Evolutionary conservation across 306 rosid species (phyloP).

Genomic region (Quillaja saponaria): DNA sequence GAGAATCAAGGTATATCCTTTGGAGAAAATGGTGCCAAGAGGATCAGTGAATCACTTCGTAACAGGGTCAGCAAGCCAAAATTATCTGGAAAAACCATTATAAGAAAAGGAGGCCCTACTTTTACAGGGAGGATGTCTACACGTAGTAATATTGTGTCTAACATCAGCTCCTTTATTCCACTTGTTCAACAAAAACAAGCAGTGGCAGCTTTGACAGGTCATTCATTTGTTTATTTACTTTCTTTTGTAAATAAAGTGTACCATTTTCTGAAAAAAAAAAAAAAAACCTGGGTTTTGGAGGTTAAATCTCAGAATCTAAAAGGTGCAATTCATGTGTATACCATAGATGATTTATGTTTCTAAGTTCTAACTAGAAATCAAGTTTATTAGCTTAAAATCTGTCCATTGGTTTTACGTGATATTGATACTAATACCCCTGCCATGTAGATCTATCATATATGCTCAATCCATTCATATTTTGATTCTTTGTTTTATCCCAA

Average conservation of each 20-base stretch:
- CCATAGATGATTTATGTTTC: too few species aligned
- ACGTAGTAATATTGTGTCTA: slow-evolving; percentile 68
- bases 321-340: background rate
- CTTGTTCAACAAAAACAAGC: slow-evolving; percentile 92
- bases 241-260: slow-evolving; percentile 1
- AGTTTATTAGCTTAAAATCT: too few species aligned
- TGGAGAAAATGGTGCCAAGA: slow-evolving; percentile 52
- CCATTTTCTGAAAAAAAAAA: too few species aligned
- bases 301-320: slow-evolving; percentile 6
- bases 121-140: slow-evolving; percentile 46
- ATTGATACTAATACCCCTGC: too few species aligned
- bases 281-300: slow-evolving; percentile 16
- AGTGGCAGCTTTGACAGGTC: slow-evolving; percentile 70
- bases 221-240: background rate
- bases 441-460: too few species aligned
- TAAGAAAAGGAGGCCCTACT: slow-evolving; percentile 45
- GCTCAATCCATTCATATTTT: too few species aligned
- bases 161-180: slow-evolving; percentile 82
- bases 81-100: slow-evolving; percentile 55
- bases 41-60: slow-evolving; percentile 47
- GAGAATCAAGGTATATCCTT: slow-evolving; percentile 49
- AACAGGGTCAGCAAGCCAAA: slow-evolving; percentile 53
- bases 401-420: too few species aligned
- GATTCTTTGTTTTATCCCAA: background rate
- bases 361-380: too few species aligned